phyloP scores from a whole-genome alignment of 139 green algal genomes.

The Limnomonas spitsbergensis region DNA sequence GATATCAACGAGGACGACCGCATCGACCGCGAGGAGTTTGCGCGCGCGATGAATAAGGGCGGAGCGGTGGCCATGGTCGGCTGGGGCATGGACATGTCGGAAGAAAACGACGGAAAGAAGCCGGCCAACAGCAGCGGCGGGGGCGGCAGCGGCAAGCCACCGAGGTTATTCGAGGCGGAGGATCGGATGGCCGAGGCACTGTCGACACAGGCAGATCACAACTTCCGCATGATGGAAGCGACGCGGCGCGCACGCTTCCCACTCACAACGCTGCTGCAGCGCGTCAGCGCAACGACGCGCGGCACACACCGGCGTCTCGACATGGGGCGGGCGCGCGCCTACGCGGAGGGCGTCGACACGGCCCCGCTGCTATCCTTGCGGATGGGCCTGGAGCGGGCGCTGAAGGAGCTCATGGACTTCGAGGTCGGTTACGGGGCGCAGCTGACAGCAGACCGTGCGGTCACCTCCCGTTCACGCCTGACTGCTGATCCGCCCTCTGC shows the following conservation, averaged over 20 bases:
- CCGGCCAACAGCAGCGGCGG: neutral
- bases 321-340: neutral
- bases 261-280: neutral
- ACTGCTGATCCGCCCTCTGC: neutral
- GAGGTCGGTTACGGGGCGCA: neutral
- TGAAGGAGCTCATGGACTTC: neutral
- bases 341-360: neutral
- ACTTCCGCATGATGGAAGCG: neutral
- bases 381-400: neutral
- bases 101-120: neutral
- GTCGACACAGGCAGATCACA: neutral
- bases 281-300: neutral
- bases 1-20: slow-evolving; percentile 9
- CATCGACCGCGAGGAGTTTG: neutral
- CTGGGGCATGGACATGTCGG: neutral
- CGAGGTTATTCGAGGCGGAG: neutral
- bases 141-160: neutral
- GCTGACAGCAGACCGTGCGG: neutral
- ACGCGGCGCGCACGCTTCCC: neutral
- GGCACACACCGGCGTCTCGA: neutral
- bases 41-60: neutral
- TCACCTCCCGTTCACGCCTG: neutral
- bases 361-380: neutral
- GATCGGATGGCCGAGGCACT: neutral
- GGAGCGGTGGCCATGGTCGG: neutral